Evolutionary conservation across 2,329 filamentous ascomycete genomes (phyloP), one percentile per base, ranked within the genome.

Genomic region (Sarocladium kiliense): DNA sequence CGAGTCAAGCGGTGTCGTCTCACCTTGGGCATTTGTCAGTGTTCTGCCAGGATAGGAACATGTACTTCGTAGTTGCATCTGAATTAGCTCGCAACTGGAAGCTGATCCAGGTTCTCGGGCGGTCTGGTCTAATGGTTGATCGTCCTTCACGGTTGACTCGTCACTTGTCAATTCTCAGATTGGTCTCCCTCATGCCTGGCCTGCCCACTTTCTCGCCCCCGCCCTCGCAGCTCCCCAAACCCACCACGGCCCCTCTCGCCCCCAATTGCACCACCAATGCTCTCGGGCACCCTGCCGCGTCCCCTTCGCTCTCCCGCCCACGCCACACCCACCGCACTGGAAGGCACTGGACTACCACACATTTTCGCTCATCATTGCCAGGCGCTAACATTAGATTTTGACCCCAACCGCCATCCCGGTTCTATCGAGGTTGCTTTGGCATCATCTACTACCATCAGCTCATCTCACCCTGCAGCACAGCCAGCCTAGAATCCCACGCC

Each of bases 381-480:
- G 18, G 25, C 41, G 41, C 18, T 44, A 44, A n/a, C 41, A 21
- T 10, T 21, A 44, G 18, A n/a, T 47, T 47, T 47, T 47, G 41
- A 44, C 21, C 19, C 41, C 21, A 10, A 3, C 41, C 36, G 6
- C 36, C 36, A 39, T 9, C 19, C 25, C 14, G 41, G 44, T 12
- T 47, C 44, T 18, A 23, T 23, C 4, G 12, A 11, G 14, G n/a
- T 26, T 14, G 9, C 16, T 44, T 21, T 10, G 16, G 12, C 44
- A 18, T 47, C 44, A 47, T 47, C 10, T 10, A 11, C 44, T 51
- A 34, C 30, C 47, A 32, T 34, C 47, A 32, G 47, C 27, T 32
- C 47, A 51, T 36, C 47, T 36, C 27, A 51, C 47, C 47, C 47
- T 51, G 47, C 47, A 51, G 47, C 47, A 51, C 3, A 14, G 11